phyloP scores from a whole-genome alignment of 1,139 yeast species.

The Kodamaea alishanica region DNA sequence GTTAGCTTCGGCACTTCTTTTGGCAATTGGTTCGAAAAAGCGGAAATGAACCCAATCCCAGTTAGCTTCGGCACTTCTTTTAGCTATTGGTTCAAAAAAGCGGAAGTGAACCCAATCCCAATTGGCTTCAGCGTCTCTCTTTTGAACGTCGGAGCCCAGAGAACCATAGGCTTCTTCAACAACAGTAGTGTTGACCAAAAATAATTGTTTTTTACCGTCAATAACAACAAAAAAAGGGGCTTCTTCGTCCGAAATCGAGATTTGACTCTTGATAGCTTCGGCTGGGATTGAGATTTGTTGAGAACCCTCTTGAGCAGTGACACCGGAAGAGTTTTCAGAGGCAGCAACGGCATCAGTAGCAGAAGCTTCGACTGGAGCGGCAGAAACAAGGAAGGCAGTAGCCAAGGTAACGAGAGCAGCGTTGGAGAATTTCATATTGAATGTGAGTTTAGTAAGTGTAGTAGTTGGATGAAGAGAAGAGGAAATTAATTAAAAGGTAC shows the following conservation, averaged over 20 bases:
- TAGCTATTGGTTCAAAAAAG: constrained; percentile 15
- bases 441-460: neutral
- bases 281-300: constrained; percentile 11
- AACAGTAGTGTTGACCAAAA: constrained; percentile 18
- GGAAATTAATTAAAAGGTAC: no score
- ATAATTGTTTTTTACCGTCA: constrained; percentile 16
- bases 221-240: constrained; percentile 14
- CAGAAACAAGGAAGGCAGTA: constrained; percentile 11
- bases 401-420: constrained; percentile 13
- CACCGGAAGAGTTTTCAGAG: constrained; percentile 1
- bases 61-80: constrained; percentile 14
- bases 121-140: constrained; percentile 15
- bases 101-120: constrained; percentile 17
- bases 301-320: constrained; percentile 12
- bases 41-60: constrained; percentile 14
- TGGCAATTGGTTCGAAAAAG: constrained; percentile 13
- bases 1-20: constrained; percentile 11
- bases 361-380: constrained; percentile 13
- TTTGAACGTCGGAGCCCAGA: constrained; percentile 3
- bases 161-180: constrained; percentile 11
- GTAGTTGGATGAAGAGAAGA: no score
- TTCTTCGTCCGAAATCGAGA: constrained; percentile 14
- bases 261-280: constrained; percentile 14
- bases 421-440: constrained; percentile 13
- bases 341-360: constrained; percentile 8